phyloP scores from a whole-genome alignment of 306 rosid genomes.

The Sophora flavescens region DNA sequence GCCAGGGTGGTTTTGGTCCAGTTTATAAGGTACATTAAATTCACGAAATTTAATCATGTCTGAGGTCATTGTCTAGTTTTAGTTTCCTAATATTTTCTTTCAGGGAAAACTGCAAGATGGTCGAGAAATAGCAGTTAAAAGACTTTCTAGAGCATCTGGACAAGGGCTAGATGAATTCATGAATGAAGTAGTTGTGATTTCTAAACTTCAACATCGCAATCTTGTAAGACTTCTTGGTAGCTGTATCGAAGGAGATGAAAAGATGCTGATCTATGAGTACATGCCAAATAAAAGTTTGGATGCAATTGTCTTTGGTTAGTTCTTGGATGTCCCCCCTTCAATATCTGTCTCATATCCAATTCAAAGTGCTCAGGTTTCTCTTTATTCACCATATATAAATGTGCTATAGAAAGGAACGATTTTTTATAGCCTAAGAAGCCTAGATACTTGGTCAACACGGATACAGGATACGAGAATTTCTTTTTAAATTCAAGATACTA shows the following conservation, averaged over 20 bases:
- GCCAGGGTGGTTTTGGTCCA: conserved; percentile 51
- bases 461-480: too few species aligned
- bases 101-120: neutral
- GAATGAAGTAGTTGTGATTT: neutral
- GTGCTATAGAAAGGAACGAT: too few species aligned
- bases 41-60: neutral
- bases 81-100: neutral
- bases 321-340: neutral
- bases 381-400: neutral
- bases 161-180: conserved; percentile 24
- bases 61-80: neutral
- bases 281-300: conserved; percentile 29
- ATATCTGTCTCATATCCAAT: neutral
- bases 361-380: neutral
- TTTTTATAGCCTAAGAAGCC: neutral
- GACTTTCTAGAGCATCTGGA: conserved; percentile 16
- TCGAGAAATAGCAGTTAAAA: conserved; percentile 22
- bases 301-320: conserved; percentile 42
- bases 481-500: too few species aligned
- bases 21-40: neutral
- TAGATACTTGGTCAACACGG: too few species aligned
- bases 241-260: conserved; percentile 1
- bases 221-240: conserved; percentile 8
- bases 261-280: conserved; percentile 6
- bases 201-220: conserved; percentile 13